These are phyloP conservation scores for Penicillium oxalicum DNA, from an alignment of 2,329 filamentous ascomycete species.

Conservation along the genomic window DNA sequence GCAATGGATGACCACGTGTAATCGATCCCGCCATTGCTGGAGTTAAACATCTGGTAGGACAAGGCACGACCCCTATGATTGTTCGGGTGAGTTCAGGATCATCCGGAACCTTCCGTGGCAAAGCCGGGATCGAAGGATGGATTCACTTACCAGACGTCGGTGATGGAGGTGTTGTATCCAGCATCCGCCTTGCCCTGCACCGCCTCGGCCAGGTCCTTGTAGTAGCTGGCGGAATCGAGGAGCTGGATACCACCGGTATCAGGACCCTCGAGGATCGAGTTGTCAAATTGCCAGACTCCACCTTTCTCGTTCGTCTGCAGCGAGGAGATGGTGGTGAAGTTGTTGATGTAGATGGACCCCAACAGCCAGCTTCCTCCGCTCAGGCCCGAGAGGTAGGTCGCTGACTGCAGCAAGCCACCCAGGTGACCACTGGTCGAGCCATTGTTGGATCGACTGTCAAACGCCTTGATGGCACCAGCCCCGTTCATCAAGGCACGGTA, in stretches of 20 bases:
- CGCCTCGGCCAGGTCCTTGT: slow-evolving; percentile 50
- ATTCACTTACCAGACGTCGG: slow-evolving; percentile 66
- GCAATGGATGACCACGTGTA: slow-evolving; percentile 81
- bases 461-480: slow-evolving; percentile 74
- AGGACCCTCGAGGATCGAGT: slow-evolving; percentile 46
- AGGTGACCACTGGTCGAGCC: slow-evolving; percentile 61
- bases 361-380: slow-evolving; percentile 83
- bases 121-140: neutral
- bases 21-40: slow-evolving; percentile 62
- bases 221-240: slow-evolving; percentile 55
- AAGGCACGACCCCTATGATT: slow-evolving; percentile 60
- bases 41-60: slow-evolving; percentile 80
- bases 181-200: slow-evolving; percentile 59
- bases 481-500: slow-evolving; percentile 84
- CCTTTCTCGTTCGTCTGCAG: slow-evolving; percentile 23
- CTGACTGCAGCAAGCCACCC: slow-evolving; percentile 72
- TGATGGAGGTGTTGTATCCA: slow-evolving; percentile 65
- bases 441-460: slow-evolving; percentile 65
- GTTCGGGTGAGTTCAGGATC: slow-evolving; percentile 1
- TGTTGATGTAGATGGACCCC: slow-evolving; percentile 71
- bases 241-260: slow-evolving; percentile 34
- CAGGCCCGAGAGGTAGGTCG: slow-evolving; percentile 76
- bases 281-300: slow-evolving; percentile 26
- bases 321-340: slow-evolving; percentile 63
- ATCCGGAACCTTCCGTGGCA: neutral